Conservation (phyloP, 495 filamentous ascomycete genomes). For the Penicillium subrubescens region DNA sequence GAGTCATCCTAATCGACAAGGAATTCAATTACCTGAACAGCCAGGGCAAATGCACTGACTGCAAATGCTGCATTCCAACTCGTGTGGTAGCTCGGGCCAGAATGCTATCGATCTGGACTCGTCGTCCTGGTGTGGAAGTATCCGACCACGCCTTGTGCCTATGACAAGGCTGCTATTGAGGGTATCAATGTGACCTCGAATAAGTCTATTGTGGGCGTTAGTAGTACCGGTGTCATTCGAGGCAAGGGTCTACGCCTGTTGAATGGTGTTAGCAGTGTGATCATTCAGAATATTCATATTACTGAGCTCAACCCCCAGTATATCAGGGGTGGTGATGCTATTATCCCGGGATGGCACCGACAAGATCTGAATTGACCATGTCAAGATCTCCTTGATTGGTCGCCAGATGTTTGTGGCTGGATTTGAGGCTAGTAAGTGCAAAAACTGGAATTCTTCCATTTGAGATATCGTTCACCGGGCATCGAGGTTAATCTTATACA, state of each 20-base stretch:
- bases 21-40: conserved; percentile 49
- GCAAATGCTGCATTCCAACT: conserved; percentile 35
- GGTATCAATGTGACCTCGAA: conserved; percentile 40
- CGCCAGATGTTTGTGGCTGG: conserved; percentile 36
- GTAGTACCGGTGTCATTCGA: conserved; percentile 38
- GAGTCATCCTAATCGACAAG: conserved; percentile 52
- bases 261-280: conserved; percentile 44
- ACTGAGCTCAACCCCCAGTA: conserved; percentile 47
- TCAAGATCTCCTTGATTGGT: conserved; percentile 35
- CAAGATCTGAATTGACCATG: conserved; percentile 44
- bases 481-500: not conserved
- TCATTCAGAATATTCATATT: conserved; percentile 49
- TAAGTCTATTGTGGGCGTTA: conserved; percentile 43
- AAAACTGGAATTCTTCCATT: not conserved
- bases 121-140: conserved; percentile 36
- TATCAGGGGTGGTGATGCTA: conserved; percentile 46
- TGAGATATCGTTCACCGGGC: not conserved
- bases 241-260: conserved; percentile 43
- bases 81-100: conserved; percentile 30
- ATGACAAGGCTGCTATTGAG: conserved; percentile 41
- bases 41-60: conserved; percentile 43
- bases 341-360: conserved; percentile 36
- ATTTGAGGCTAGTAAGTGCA: conserved; percentile 26
- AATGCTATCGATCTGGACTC: conserved; percentile 31
- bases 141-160: conserved; percentile 29